A percentile compares a stretch with the other conserved stretches of the same genome.
These are phyloP conservation scores for Microcera coccophila DNA, from an alignment of 2,329 filamentous ascomycete genomes.

Conservation along the genomic window DNA sequence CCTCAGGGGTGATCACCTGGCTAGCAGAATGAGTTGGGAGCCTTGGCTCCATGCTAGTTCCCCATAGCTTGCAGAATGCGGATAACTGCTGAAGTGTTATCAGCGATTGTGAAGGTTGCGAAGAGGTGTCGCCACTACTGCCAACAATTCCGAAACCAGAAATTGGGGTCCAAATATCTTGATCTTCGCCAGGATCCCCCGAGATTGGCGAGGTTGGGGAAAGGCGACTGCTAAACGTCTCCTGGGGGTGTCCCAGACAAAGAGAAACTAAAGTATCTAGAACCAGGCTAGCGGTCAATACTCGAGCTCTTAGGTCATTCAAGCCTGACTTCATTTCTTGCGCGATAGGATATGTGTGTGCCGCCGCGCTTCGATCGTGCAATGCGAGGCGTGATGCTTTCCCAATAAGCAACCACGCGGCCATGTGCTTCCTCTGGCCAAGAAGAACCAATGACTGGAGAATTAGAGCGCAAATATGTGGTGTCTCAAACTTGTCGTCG, in stretches of 20 bases:
- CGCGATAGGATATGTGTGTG: constrained; percentile 20
- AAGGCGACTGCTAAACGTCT: too few species aligned
- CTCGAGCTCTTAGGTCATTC: constrained; percentile 18
- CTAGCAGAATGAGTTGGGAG: constrained; percentile 12
- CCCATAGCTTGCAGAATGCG: constrained; percentile 35
- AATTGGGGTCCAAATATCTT: constrained; percentile 21
- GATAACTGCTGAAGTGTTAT: constrained; percentile 42
- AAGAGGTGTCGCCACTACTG: constrained; percentile 5
- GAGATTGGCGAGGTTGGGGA: too few species aligned
- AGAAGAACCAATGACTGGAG: constrained; percentile 61
- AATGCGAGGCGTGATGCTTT: constrained; percentile 51
- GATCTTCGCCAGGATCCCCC: constrained; percentile 2
- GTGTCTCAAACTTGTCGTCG: constrained; percentile 45
- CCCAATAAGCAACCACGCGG: constrained; percentile 63
- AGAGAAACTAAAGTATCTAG: constrained; percentile 57
- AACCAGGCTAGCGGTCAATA: constrained; percentile 55
- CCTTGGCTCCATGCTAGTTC: constrained; percentile 20
- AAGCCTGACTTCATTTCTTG: constrained; percentile 10
- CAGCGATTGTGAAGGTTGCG: constrained; percentile 30
- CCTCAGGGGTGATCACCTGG: constrained; percentile 20
- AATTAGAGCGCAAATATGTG: constrained; percentile 38
- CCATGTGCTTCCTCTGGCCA: constrained; percentile 50
- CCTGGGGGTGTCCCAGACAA: constrained; percentile 39
- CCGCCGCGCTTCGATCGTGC: constrained; percentile 19
- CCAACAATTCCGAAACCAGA: constrained; percentile 14